Evolutionary conservation across 2,329 filamentous ascomycete genomes (phyloP).

Genomic region (Trichoderma arundinaceum): DNA sequence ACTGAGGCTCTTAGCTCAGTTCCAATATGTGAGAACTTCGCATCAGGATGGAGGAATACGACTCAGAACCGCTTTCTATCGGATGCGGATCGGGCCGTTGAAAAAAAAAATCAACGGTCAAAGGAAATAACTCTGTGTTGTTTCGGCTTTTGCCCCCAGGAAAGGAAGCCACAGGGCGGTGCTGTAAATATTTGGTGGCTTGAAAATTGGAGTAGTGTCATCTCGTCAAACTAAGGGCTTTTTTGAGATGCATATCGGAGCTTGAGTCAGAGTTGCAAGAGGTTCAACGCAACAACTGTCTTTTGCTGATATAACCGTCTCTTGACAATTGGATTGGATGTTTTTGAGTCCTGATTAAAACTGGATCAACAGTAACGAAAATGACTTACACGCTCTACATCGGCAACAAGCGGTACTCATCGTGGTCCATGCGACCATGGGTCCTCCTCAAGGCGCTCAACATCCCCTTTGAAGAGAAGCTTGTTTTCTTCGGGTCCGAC

Average conservation of each 20-base stretch:
- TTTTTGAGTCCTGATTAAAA: background rate
- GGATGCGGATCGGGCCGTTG: slow-evolving; percentile 1
- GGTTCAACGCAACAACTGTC: background rate
- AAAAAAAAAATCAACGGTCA: background rate
- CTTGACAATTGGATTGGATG: background rate
- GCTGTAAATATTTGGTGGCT: slow-evolving; percentile 12
- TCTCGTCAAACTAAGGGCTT: slow-evolving; percentile 15
- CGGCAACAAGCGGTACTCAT: slow-evolving; percentile 53
- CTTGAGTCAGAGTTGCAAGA: slow-evolving; percentile 2
- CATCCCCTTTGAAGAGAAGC: slow-evolving; percentile 51
- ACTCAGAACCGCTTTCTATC: slow-evolving; percentile 2
- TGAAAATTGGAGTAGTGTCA: slow-evolving; percentile 14
- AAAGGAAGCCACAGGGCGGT: slow-evolving; percentile 5
- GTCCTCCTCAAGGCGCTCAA: slow-evolving; percentile 51
- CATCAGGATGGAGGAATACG: background rate
- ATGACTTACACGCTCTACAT: slow-evolving; percentile 48
- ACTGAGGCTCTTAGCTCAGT: background rate
- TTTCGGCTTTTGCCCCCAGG: background rate
- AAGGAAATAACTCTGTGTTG: background rate
- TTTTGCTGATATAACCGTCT: background rate
- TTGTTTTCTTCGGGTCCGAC: slow-evolving; percentile 44
- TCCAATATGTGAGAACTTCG: background rate
- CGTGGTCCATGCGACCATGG: slow-evolving; percentile 55
- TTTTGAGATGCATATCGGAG: slow-evolving; percentile 2
- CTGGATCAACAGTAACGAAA: background rate